Evolutionary conservation across 1,284 basidiomycete species (phyloP).

Genomic region (Puccinia hordei): DNA sequence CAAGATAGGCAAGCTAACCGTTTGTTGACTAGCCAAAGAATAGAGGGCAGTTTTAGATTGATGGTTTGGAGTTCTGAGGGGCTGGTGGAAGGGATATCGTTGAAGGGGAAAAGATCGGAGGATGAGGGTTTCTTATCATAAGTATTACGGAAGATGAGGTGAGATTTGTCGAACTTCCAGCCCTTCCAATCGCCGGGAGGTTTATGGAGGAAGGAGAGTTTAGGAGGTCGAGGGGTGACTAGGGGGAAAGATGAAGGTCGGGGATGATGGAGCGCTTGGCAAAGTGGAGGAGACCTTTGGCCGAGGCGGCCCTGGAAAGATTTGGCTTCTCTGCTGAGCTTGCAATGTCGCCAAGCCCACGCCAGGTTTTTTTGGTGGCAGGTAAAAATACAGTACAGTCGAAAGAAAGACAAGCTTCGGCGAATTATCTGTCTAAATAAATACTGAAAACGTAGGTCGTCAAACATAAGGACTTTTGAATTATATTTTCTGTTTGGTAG

Average conservation of each 20-base stretch:
- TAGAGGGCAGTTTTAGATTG: background rate
- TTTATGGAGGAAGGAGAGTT: slow-evolving; percentile 21
- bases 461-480: no score
- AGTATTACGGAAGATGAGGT: background rate
- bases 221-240: background rate
- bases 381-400: no score
- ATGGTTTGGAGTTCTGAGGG: slow-evolving; percentile 8
- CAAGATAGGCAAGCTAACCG: slow-evolving; percentile 2
- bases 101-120: background rate
- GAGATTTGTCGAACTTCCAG: slow-evolving; percentile 33
- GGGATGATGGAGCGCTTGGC: slow-evolving; percentile 17
- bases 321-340: slow-evolving; percentile 1
- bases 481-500: no score
- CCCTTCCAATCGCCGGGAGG: slow-evolving; percentile 14
- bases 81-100: slow-evolving; percentile 15
- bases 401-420: no score
- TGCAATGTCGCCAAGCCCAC: no score
- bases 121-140: background rate
- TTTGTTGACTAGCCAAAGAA: background rate
- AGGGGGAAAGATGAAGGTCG: no score
- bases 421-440: no score
- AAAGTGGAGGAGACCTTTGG: slow-evolving; percentile 14
- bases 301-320: background rate
- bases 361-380: no score
- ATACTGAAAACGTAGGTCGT: no score